Evolutionary conservation across 2,329 filamentous ascomycete species (phyloP).

Genomic region (Sordariomycetes sp.): DNA sequence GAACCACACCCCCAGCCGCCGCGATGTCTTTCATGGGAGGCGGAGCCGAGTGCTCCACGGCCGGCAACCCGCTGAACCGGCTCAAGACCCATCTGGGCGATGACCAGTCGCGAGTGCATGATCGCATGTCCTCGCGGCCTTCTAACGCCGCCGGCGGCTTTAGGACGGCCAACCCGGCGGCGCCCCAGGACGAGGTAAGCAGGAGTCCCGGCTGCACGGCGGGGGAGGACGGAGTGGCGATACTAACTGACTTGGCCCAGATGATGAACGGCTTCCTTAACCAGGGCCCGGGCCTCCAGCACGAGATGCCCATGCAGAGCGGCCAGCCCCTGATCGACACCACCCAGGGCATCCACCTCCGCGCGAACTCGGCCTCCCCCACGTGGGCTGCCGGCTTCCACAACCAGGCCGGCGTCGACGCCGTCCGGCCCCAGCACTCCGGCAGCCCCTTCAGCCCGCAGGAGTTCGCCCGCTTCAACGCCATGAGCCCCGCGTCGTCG

Average conservation of each 20-base stretch:
- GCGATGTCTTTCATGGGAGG: constrained; percentile 91
- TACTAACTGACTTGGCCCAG: constrained; percentile 28
- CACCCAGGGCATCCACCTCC: constrained; percentile 39
- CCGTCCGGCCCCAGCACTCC: constrained; percentile 22
- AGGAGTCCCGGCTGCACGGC: neutral
- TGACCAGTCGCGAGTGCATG: constrained; percentile 89
- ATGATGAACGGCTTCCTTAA: constrained; percentile 93
- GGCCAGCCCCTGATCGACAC: constrained; percentile 35
- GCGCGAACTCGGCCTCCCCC: constrained; percentile 41
- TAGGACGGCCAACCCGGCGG: constrained; percentile 58
- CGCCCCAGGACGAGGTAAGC: constrained; percentile 61
- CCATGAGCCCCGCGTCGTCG: constrained; percentile 45
- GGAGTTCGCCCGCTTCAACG: constrained; percentile 82
- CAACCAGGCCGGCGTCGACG: constrained; percentile 27
- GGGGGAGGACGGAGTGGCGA: no score
- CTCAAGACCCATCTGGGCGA: constrained; percentile 96
- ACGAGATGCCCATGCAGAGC: constrained; percentile 41
- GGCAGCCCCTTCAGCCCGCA: constrained; percentile 62
- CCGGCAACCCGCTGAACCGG: constrained; percentile 90
- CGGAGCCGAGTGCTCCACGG: constrained; percentile 92
- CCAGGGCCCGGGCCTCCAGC: constrained; percentile 52
- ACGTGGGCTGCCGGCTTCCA: constrained; percentile 41
- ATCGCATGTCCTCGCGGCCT: constrained; percentile 69
- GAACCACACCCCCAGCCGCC: neutral
- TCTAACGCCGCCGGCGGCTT: constrained; percentile 67